Conservation (phyloP, 202 grass and related monocot species). For the Tripidium arundinaceum region DNA sequence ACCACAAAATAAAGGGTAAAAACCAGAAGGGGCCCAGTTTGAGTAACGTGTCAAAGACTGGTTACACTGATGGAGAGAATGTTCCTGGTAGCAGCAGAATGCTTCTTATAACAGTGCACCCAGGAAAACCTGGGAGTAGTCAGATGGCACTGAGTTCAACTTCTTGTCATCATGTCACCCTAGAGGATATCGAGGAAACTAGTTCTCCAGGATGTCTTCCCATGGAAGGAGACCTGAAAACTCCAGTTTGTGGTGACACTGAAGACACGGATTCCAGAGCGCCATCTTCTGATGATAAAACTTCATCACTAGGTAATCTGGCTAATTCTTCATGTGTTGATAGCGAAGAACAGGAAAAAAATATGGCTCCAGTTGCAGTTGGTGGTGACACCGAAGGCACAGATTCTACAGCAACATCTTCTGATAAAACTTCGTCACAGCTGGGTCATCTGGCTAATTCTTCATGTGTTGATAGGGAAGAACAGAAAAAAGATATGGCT, state of each 20-base stretch:
- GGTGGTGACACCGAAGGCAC: not conserved
- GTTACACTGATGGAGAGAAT: not conserved
- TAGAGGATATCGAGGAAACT: not conserved
- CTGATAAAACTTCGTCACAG: not conserved
- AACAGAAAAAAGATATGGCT: too few species aligned
- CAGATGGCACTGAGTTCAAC: constrained; percentile 19
- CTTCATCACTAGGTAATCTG: too few species aligned
- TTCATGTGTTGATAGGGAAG: not conserved
- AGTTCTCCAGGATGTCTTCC: constrained; percentile 10
- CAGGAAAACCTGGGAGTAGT: not conserved
- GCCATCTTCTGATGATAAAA: not conserved
- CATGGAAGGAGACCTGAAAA: not conserved
- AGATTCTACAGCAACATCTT: not conserved
- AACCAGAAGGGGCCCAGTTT: not conserved
- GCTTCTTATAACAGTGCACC: not conserved
- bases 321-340: too few species aligned
- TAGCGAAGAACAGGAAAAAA: too few species aligned
- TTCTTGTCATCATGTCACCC: not conserved
- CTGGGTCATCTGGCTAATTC: not conserved
- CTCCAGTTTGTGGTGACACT: not conserved
- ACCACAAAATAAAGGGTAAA: not conserved
- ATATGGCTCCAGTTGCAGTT: not conserved
- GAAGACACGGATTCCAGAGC: too few species aligned
- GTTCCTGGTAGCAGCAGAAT: not conserved
- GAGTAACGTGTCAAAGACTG: not conserved